Evolutionary conservation across 495 filamentous ascomycete genomes (phyloP), one percentile per base, ranked within the genome.

Genomic region (Talaromyces nanjingensis): DNA sequence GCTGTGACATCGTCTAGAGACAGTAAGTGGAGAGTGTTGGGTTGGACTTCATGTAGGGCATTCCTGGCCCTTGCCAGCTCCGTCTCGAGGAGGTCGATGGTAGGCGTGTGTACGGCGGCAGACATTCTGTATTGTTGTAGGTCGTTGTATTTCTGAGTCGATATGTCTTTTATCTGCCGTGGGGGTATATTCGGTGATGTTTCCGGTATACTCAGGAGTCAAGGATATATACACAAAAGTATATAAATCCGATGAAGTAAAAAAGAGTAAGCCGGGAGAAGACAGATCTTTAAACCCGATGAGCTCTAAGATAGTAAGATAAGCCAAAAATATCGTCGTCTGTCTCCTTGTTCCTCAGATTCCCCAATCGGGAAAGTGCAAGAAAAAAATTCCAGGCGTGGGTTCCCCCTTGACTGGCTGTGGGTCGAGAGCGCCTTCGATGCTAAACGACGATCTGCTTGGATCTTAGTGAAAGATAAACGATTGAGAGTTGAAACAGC

Each of bases 11-110:
- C 75, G 16, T 72, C 70, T 6, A 66, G 60, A 39, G 72, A 64
- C 47, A 72, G 66, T 47, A 73, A 63, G 6, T 70, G 69, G 4
- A 68, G 63, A 7, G 69, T 55, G 71, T 74, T 67, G n/a, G 76
- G 76, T 54, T 77, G 76, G 56, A 81, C 74, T 34, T 81, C 75
- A 39, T 77, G 70, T 14, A 81, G 75, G 20, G 78, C 76, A 31
- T 73, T 72, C 22, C 75, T 75, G 39, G 77, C 78, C 59, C 76
- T 81, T 62, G 73, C 71, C 53, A 81, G 70, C 67, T 81, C 78
- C 3, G 73, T 72, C 64, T 79, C 77, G 14, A 81, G 66, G 0
- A 81, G 72, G 63, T 77, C 68, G 18, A 79, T 79, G 11, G 78
- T 81, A 1, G 77, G 73, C 67, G 78, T 72, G n/a, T 78, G 72